Percentiles rank a stretch among this genome's conserved stretches.
Evolutionary conservation across 805 yeast species (phyloP).

Genomic region (Pichia gijzeniarum): DNA sequence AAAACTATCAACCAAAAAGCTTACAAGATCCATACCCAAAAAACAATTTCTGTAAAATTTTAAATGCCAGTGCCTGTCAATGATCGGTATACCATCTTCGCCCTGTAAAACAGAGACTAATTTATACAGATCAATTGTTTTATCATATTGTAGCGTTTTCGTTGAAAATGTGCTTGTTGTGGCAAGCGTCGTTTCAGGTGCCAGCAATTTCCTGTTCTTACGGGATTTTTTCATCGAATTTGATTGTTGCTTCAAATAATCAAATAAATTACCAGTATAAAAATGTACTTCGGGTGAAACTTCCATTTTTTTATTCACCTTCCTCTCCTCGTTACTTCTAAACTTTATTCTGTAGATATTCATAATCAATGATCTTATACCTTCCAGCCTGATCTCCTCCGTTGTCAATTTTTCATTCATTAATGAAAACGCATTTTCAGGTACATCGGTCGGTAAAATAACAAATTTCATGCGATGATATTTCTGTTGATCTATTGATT

Average conservation of each 20-base stretch:
- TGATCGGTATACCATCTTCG: slow-evolving; percentile 55
- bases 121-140: slow-evolving; percentile 41
- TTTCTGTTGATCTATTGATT: slow-evolving; percentile 48
- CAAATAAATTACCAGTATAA: slow-evolving; percentile 79
- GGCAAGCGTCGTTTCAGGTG: background rate
- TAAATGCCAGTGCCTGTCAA: slow-evolving; percentile 90
- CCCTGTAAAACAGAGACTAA: slow-evolving; percentile 65
- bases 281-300: slow-evolving; percentile 70
- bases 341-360: slow-evolving; percentile 54
- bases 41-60: slow-evolving; percentile 70
- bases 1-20: slow-evolving; percentile 76
- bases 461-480: slow-evolving; percentile 76
- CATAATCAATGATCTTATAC: slow-evolving; percentile 62
- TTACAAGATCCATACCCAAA: slow-evolving; percentile 77
- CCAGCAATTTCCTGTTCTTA: background rate
- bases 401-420: slow-evolving; percentile 57
- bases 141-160: slow-evolving; percentile 35
- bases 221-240: slow-evolving; percentile 10
- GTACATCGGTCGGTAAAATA: slow-evolving; percentile 69
- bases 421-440: slow-evolving; percentile 40
- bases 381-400: slow-evolving; percentile 92
- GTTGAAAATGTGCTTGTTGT: slow-evolving; percentile 9
- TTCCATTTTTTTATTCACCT: slow-evolving; percentile 36
- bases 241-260: slow-evolving; percentile 42
- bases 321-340: slow-evolving; percentile 36